Evolutionary conservation across 2,329 filamentous ascomycete species (phyloP).

Genomic region (Colletotrichum cuscutae): DNA sequence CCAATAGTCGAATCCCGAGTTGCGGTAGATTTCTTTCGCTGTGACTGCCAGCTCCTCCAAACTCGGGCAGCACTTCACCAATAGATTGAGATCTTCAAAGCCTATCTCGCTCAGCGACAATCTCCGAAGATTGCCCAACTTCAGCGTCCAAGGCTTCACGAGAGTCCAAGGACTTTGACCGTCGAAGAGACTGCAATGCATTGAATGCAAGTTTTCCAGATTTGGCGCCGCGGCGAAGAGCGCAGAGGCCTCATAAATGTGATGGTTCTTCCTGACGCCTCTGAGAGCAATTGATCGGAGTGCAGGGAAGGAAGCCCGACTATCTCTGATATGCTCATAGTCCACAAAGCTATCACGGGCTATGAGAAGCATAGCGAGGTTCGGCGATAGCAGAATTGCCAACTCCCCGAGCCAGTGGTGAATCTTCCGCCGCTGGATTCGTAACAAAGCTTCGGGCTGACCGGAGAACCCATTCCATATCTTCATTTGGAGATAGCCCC

Average conservation of each 20-base stretch:
- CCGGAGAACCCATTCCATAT: neutral
- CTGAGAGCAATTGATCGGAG: neutral
- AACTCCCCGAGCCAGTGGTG: constrained; percentile 29
- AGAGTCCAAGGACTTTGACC: constrained; percentile 7
- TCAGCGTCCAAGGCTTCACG: constrained; percentile 5
- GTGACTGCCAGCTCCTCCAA: constrained; percentile 18
- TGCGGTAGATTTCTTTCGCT: constrained; percentile 18
- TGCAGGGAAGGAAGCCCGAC: neutral
- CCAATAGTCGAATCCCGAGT: constrained; percentile 10
- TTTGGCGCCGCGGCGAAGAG: constrained; percentile 22
- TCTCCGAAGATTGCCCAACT: neutral
- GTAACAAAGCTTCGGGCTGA: neutral
- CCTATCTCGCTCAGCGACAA: constrained; percentile 14
- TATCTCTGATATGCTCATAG: constrained; percentile 17
- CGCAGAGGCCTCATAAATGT: constrained; percentile 7
- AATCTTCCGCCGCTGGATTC: constrained; percentile 4
- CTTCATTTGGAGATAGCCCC: neutral
- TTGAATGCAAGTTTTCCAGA: neutral
- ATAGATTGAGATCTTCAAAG: constrained; percentile 6
- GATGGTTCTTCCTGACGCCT: constrained; percentile 19
- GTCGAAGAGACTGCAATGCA: constrained; percentile 18
- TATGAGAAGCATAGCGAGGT: neutral
- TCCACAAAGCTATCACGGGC: constrained; percentile 25
- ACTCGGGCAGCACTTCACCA: constrained; percentile 12
- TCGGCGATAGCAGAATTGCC: constrained; percentile 13